These are phyloP conservation scores for Pterulicium gracile DNA, from an alignment of 1,284 basidiomycete species.

Conservation along the genomic window DNA sequence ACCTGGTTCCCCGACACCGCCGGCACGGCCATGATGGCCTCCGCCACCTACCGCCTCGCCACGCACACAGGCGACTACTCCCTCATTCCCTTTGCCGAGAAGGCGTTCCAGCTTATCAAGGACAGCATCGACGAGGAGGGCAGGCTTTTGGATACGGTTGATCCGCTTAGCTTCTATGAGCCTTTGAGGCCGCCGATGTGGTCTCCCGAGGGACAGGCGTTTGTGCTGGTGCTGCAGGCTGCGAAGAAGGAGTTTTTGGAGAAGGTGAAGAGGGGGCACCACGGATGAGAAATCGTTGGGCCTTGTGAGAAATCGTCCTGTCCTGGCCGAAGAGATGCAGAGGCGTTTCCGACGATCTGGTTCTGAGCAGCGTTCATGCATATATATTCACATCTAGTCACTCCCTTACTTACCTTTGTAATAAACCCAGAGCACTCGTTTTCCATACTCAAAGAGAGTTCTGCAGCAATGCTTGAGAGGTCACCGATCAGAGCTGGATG, in stretches of 20 bases:
- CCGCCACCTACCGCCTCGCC: conserved; percentile 38
- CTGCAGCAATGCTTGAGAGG: no score
- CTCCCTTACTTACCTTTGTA: no score
- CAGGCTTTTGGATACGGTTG: conserved; percentile 51
- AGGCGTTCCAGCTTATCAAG: conserved; percentile 25
- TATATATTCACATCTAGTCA: no score
- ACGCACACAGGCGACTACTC: conserved; percentile 21
- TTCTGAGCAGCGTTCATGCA: no score
- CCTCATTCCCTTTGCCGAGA: conserved; percentile 31
- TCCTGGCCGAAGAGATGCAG: no score
- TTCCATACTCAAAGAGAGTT: no score
- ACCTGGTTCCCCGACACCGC: conserved; percentile 40
- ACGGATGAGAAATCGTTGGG: neutral
- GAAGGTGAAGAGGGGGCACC: conserved; percentile 1
- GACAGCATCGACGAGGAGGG: conserved; percentile 29
- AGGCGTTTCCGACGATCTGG: no score
- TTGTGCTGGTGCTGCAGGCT: conserved; percentile 53
- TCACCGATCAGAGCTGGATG: no score
- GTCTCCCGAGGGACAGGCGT: conserved; percentile 54
- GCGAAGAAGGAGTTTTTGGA: conserved; percentile 19
- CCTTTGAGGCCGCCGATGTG: conserved; percentile 25
- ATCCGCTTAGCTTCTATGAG: conserved; percentile 46
- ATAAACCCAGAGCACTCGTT: no score
- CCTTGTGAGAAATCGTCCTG: neutral
- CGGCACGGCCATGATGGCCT: conserved; percentile 41